Percentiles rank a stretch among this genome's conserved stretches.
Evolutionary conservation across 2,329 filamentous ascomycete species (phyloP).

Genomic region (Diatrype stigma): DNA sequence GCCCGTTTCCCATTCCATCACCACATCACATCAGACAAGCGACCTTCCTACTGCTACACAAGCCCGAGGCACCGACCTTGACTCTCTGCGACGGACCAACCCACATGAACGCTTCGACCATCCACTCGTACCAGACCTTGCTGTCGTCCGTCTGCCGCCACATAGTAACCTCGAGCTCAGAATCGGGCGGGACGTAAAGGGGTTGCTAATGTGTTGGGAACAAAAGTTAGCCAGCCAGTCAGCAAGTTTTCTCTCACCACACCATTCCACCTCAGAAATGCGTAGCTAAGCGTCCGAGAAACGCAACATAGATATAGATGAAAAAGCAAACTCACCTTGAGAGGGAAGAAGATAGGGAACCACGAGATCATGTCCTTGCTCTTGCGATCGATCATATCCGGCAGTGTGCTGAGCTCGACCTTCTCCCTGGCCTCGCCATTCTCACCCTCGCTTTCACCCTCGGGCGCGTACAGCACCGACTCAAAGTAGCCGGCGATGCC

Average conservation of each 20-base stretch:
- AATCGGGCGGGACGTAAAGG: conserved; percentile 77
- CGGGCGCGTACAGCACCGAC: conserved; percentile 76
- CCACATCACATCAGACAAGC: conserved; percentile 64
- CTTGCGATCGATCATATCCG: conserved; percentile 85
- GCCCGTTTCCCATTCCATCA: background rate
- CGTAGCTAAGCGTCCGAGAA: background rate
- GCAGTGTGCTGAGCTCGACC: conserved; percentile 88
- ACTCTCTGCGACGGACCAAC: conserved; percentile 56
- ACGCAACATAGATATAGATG: background rate
- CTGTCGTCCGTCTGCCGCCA: conserved; percentile 93
- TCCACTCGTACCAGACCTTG: conserved; percentile 98
- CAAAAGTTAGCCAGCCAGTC: conserved; percentile 6
- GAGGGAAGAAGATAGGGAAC: conserved; percentile 97
- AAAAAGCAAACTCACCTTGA: conserved; percentile 62
- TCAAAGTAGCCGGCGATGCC: conserved; percentile 95
- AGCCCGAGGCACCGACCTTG: conserved; percentile 61
- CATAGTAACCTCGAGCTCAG: conserved; percentile 87
- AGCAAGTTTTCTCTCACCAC: too few species aligned
- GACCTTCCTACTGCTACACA: conserved; percentile 66
- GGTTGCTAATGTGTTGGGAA: conserved; percentile 57
- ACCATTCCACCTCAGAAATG: too few species aligned
- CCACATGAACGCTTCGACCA: conserved; percentile 78
- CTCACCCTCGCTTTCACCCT: conserved; percentile 18
- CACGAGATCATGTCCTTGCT: conserved; percentile 98
- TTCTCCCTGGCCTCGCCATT: conserved; percentile 40